Percentiles rank a stretch among this genome's conserved stretches.
Evolutionary conservation across 2,329 filamentous ascomycete species (phyloP).

Genomic region (Lachnellula occidentalis): DNA sequence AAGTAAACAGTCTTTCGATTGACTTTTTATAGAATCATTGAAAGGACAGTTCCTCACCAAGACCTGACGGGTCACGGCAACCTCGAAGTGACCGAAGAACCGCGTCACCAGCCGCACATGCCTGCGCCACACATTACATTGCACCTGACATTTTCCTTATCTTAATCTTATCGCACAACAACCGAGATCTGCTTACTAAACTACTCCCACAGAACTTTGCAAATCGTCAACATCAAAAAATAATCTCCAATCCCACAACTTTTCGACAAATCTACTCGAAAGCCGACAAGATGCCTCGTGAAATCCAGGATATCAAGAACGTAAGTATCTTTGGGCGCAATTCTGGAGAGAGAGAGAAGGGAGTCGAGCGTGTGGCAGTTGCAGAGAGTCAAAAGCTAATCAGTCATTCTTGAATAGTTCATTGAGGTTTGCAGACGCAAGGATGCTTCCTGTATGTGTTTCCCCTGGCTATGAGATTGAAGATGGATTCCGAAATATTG

Average conservation of each 20-base stretch:
- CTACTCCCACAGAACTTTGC: not conserved
- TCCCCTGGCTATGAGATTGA: not conserved
- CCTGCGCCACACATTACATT: slow-evolving; percentile 4
- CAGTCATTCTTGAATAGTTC: slow-evolving; percentile 57
- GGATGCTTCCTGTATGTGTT: slow-evolving; percentile 93
- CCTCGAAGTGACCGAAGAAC: not conserved
- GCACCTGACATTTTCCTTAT: not conserved
- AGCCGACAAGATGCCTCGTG: slow-evolving; percentile 79
- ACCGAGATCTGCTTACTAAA: slow-evolving; percentile 8
- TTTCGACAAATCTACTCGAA: slow-evolving; percentile 36
- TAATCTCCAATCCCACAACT: slow-evolving; percentile 13
- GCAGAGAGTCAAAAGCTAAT: slow-evolving; percentile 6
- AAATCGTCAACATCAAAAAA: slow-evolving; percentile 8
- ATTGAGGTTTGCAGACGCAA: slow-evolving; percentile 99
- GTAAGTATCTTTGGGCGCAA: slow-evolving; percentile 36
- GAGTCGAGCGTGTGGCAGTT: not conserved
- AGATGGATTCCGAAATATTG: not conserved
- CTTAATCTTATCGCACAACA: slow-evolving; percentile 1
- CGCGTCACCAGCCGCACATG: slow-evolving; percentile 11
- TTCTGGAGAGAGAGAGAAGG: not conserved
- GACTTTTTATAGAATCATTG: not conserved
- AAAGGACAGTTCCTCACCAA: not conserved
- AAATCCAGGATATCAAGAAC: slow-evolving; percentile 97
- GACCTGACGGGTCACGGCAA: not conserved
- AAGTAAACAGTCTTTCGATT: not conserved